Evolutionary conservation across 768 basidiomycete genomes (phyloP), one percentile per base, ranked within the genome.

Genomic region (Suillus plorans): DNA sequence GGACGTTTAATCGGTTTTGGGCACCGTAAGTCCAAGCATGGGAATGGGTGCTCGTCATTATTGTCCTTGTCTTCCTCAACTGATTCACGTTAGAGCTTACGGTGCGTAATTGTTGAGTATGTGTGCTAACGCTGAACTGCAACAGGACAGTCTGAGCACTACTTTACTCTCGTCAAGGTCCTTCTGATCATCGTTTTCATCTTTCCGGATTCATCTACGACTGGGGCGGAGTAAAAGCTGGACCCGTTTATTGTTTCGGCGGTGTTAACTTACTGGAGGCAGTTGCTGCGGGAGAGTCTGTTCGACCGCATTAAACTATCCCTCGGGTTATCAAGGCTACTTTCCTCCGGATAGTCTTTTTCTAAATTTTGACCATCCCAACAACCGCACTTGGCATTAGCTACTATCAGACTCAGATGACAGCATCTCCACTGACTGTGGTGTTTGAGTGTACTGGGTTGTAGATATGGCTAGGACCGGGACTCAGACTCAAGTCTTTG

Each of bases 241-340:
- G 86, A 60, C 85, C 86, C 0, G 85, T 89, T 66, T 92, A 86
- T 75, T 89, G 87, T 9, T 88, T 84, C 72, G 86, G 84, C 20
- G 87, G 88, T 20, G 85, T 89, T 39, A 89, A 90, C n/a, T n/a
- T n/a, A 68, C 81, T 92, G 12, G 89, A 91, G 49, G 85, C 88
- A 3, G 74, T 91, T 39, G 89, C 89, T n/a, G 89, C 89, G 10
- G 87, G 88, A 41, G 90, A 91, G 76, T 86, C 86, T 7, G 81
- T 81, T 56, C 82, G 81, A 67, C 89, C 89, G 1, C 80, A 87
- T 75, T 85, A 86, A 72, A 75, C 85, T 1, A 84, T 90, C 36
- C 89, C 88, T 4, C 76, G 80, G 0, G 89, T 89, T 1, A 83
- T 89, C 74, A 88, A 87, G 69, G 85, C 85, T 44, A 89, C 88